Base-by-base conservation (phyloP, 2,329 filamentous ascomycete species). In the Penicillium sp. region DNA sequence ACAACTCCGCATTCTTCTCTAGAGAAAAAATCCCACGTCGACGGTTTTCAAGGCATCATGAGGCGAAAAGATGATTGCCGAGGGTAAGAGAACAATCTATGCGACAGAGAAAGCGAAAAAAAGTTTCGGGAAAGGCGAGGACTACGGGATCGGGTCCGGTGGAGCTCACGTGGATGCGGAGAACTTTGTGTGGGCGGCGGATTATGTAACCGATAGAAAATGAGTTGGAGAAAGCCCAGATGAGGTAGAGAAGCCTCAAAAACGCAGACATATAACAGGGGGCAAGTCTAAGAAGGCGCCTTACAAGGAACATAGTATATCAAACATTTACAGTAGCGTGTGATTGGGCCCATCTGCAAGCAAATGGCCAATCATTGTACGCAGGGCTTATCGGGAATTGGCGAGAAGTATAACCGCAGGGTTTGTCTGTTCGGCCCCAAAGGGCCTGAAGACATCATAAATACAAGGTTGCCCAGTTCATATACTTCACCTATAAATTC, bases 121-220 rank as follows among this genome's bases (percentile, higher is more conserved):
- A 56, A n/a, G n/a, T n/a, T 64, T 60, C 61, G 62, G 63, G 55
- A 66, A 56, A 59, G 57, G 57, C 51, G 57, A 64, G 60, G 53
- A 53, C 53, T 64, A 60, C 63, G 60, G 59, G 61, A 60, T 63
- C 63, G 63, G 63, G 57, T 53, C 55, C 54, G 54, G 59, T 60
- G 61, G 60, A 54, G 43, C 62, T 66, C 62, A 63, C 62, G 60
- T 63, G 63, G 61, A 58, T 63, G 63, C 62, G 63, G 63, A 65
- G 63, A 63, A 53, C 35, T 50, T 49, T 49, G 20, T 49, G 46
- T 49, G 46, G 48, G 40, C 23, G 11, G 49, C 25, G 33, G 56
- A 62, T 65, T 65, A 65, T 57, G 61, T 65, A 65, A 55, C 50
- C 40, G 15, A 40, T 49, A 35, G 22, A 22, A 25, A 20, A 40